Base-by-base conservation (phyloP, 208 protist species). In the Leishmania guyanensis region DNA sequence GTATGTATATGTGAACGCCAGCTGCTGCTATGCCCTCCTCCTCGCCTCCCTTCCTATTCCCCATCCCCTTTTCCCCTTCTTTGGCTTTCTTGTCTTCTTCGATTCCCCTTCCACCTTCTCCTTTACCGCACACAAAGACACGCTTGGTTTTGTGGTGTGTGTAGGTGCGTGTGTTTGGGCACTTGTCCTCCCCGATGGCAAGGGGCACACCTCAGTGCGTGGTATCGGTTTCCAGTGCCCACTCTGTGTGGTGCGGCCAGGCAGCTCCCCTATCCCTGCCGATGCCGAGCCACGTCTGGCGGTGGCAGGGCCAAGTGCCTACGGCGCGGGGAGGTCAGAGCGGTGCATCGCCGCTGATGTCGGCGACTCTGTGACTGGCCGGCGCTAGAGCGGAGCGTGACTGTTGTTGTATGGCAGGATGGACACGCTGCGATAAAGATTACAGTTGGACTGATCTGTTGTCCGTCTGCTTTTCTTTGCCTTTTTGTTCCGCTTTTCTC, bases 381-480 rank as follows among this genome's bases (percentile, higher is more conserved):
- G 33, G 66, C 10, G 66, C 43, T 33, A 12, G 58, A n/a, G 58
- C 4, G 58, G 26, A 64, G 58, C 0, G 0, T 22, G 3, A 10
- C 58, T 29, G 26, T 8, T 33, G 26, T n/a, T 29, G 58, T 64
- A 33, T 64, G 58, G 58, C 58, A 64, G 26, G 26, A 64, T 16
- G 58, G 58, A 3, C 58, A 29, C 9, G 26, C 17, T 46, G 43
- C 43, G 43, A 6, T 46, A 0, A 29, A 17, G 43, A 72, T 69
- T 20, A 4, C 73, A 43, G 10, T 75, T 74, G 9, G 75, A 84
- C 4, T 48, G 33, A n/a, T 70, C 33, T 33, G 48, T 64, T 66
- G 8, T 68, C n/a, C 29, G 48, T 60, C 48, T 79, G 58, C 75
- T 72, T 77, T 73, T 58, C 5, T 83, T 60, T 20, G 39, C 50